Conservation (phyloP, 352 stramenopile species). For the Phytophthora agathidicida region DNA sequence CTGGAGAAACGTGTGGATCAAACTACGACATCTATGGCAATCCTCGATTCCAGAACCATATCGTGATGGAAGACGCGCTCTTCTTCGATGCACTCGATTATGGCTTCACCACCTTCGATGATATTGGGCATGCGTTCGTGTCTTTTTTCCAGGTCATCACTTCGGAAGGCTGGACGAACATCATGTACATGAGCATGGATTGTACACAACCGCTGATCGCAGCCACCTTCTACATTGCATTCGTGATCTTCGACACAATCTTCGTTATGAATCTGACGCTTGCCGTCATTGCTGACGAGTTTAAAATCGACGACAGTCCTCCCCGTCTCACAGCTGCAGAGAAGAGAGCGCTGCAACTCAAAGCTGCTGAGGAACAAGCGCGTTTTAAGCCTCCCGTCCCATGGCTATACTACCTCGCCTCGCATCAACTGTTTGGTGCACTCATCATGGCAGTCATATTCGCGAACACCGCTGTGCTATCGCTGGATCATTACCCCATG, state of each 20-base stretch:
- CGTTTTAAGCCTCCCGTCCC: conserved; percentile 28
- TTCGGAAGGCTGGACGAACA: conserved; percentile 91
- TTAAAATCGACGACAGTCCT: conserved; percentile 65
- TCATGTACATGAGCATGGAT: conserved; percentile 91
- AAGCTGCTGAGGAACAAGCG: conserved; percentile 18
- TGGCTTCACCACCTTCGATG: conserved; percentile 93
- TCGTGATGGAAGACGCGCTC: conserved; percentile 53
- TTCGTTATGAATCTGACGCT: conserved; percentile 94
- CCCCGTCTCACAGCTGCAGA: conserved; percentile 29
- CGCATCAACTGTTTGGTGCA: conserved; percentile 50
- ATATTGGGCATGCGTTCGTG: conserved; percentile 85
- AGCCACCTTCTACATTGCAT: conserved; percentile 81
- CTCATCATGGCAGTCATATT: conserved; percentile 79
- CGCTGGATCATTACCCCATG: conserved; percentile 87
- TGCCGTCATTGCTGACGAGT: conserved; percentile 91
- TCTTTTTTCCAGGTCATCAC: conserved; percentile 95
- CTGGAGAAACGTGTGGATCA: conserved; percentile 53
- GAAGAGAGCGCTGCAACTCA: conserved; percentile 23
- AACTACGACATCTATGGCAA: conserved; percentile 79
- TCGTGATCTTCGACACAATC: conserved; percentile 91
- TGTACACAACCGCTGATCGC: conserved; percentile 56
- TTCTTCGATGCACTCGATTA: conserved; percentile 77
- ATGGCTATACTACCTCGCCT: conserved; percentile 59
- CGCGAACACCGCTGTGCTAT: conserved; percentile 80
- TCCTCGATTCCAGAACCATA: conserved; percentile 49